Conservation (phyloP, 2,329 filamentous ascomycete genomes). For the Endoconidiophora laricicola region DNA sequence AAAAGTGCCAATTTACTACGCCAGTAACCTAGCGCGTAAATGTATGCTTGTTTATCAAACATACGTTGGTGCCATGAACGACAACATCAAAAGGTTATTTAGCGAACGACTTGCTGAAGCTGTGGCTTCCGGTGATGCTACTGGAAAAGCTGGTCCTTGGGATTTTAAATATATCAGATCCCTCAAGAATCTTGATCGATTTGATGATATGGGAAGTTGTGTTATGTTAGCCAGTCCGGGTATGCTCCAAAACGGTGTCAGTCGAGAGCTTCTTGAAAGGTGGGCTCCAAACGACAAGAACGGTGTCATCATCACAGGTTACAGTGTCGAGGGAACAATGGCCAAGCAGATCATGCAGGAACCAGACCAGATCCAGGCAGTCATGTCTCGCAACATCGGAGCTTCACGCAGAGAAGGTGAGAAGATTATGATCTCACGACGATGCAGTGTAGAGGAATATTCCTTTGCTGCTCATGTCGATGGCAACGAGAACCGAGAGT, state of each 20-base stretch:
- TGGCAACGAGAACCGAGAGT: conserved; percentile 86
- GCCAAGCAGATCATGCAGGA: conserved; percentile 90
- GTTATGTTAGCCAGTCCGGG: conserved; percentile 95
- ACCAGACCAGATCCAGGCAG: conserved; percentile 82
- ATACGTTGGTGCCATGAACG: conserved; percentile 96
- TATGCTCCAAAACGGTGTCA: conserved; percentile 96
- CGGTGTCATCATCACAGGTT: conserved; percentile 95
- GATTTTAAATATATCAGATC: conserved; percentile 91
- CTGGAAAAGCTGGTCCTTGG: conserved; percentile 75
- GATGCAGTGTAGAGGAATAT: conserved; percentile 86
- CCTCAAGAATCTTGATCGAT: conserved; percentile 81
- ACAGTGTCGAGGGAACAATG: conserved; percentile 98
- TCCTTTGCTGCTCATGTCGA: conserved; percentile 96
- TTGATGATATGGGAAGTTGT: conserved; percentile 88
- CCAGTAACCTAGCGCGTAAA: conserved; percentile 81
- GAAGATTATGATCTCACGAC: conserved; percentile 75
- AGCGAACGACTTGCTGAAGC: conserved; percentile 81
- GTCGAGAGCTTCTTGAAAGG: conserved; percentile 76
- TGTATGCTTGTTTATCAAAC: conserved; percentile 99
- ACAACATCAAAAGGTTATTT: conserved; percentile 95
- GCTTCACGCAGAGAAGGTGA: conserved; percentile 53
- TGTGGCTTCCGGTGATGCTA: conserved; percentile 58
- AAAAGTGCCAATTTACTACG: conserved; percentile 91
- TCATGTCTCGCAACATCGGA: conserved; percentile 62
- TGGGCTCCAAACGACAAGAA: conserved; percentile 96